These are phyloP conservation scores for Suillus bovinus DNA, from an alignment of 768 basidiomycete genomes.

Conservation along the genomic window DNA sequence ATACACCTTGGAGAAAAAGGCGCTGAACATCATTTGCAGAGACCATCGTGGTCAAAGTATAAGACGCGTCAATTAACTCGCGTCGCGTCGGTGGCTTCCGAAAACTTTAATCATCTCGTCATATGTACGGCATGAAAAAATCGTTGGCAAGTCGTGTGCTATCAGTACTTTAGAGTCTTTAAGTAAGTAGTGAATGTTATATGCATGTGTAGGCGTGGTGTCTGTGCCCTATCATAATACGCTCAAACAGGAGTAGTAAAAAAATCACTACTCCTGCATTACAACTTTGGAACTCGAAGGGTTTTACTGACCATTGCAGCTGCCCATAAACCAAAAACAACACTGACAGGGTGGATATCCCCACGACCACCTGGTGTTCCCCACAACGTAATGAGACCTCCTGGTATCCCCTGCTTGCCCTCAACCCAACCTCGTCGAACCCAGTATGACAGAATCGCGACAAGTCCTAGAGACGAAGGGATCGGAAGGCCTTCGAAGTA, in stretches of 20 bases:
- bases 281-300: conserved; percentile 79
- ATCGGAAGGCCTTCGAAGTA: conserved; percentile 99
- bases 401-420: conserved; percentile 72
- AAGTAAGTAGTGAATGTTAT: not conserved
- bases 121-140: not conserved
- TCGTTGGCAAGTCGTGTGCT: not conserved
- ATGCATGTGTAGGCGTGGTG: not conserved
- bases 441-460: conserved; percentile 80
- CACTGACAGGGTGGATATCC: conserved; percentile 79
- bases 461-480: conserved; percentile 83
- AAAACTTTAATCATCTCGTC: not conserved
- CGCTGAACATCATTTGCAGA: conserved; percentile 65
- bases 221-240: not conserved
- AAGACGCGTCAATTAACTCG: conserved; percentile 24
- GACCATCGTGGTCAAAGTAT: conserved; percentile 36
- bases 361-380: conserved; percentile 70
- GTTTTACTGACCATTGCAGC: conserved; percentile 99
- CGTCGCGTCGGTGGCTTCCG: conserved; percentile 17
- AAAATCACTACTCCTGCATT: conserved; percentile 22
- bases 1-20: conserved; percentile 76
- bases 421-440: conserved; percentile 82
- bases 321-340: conserved; percentile 86
- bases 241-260: conserved; percentile 2
- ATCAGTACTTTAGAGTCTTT: not conserved
- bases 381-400: conserved; percentile 75